phyloP scores from a whole-genome alignment of 805 yeast genomes.

The Starmerella roubikii region DNA sequence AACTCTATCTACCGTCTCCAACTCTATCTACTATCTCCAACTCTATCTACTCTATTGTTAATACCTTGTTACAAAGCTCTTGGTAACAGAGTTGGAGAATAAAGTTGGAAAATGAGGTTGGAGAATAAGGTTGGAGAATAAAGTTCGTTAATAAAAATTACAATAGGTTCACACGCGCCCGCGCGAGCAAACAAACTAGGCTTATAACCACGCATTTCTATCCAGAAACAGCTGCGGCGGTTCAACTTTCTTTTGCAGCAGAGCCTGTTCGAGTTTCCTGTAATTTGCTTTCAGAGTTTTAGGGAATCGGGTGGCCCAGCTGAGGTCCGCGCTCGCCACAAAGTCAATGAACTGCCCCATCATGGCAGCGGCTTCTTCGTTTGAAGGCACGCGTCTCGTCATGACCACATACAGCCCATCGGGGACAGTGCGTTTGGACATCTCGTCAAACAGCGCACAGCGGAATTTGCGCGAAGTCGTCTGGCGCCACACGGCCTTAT shows the following conservation, averaged over 20 bases:
- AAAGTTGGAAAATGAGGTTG: too few relatives aligned
- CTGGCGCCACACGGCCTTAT: conserved; percentile 18
- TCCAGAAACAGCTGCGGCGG: conserved; percentile 1
- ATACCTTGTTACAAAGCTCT: too few relatives aligned
- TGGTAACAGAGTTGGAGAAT: too few relatives aligned
- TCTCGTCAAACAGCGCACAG: conserved; percentile 9
- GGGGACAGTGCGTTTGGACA: background rate
- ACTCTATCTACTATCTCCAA: too few relatives aligned
- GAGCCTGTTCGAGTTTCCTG: background rate
- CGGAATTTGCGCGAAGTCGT: conserved; percentile 11
- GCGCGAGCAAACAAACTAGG: too few relatives aligned
- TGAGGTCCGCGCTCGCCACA: background rate
- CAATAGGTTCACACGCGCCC: too few relatives aligned
- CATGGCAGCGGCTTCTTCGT: background rate
- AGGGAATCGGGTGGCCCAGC: background rate
- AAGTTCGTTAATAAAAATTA: too few relatives aligned
- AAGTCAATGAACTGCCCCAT: background rate
- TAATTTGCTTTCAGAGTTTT: background rate
- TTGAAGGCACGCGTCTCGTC: conserved; percentile 6
- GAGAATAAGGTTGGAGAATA: too few relatives aligned
- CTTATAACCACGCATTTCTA: too few relatives aligned
- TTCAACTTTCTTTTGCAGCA: background rate
- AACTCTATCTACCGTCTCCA: too few relatives aligned
- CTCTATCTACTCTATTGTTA: too few relatives aligned
- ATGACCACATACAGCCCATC: conserved; percentile 19